Conservation (phyloP, 257 asterid genomes). For the Solanum neorickii region DNA sequence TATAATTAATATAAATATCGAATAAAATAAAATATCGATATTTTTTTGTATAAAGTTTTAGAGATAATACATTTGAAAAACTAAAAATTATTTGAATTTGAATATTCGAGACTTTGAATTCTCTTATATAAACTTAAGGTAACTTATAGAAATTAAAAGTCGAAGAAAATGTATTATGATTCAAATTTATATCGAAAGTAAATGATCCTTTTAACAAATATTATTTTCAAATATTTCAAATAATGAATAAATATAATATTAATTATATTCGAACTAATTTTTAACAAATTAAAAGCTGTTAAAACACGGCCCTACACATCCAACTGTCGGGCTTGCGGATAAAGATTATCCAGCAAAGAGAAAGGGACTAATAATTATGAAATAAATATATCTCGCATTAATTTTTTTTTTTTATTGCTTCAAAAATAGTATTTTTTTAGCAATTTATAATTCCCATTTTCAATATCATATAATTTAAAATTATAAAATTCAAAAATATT, state of each 20-base stretch:
- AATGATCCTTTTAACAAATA: neutral
- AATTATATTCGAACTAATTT: neutral
- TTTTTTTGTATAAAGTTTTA: accelerated
- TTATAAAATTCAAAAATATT: accelerated
- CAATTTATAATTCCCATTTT: too few relatives aligned
- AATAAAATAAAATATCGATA: neutral
- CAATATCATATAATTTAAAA: too few relatives aligned
- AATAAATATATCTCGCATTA: neutral
- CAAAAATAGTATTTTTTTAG: neutral
- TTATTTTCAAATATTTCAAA: neutral
- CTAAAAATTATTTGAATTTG: neutral
- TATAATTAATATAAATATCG: accelerated
- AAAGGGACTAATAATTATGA: neutral
- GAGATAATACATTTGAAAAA: neutral
- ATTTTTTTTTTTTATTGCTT: neutral
- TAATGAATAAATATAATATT: neutral
- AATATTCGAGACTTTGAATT: neutral
- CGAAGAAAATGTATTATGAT: too few relatives aligned
- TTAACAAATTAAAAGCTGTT: neutral
- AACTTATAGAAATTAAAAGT: neutral
- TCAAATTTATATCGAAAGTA: neutral
- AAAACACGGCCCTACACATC: neutral
- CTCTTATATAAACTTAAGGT: neutral
- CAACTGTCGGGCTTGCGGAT: neutral
- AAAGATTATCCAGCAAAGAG: neutral